phyloP scores from a whole-genome alignment of 495 filamentous ascomycete species.

The Talaromyces stipitatus region DNA sequence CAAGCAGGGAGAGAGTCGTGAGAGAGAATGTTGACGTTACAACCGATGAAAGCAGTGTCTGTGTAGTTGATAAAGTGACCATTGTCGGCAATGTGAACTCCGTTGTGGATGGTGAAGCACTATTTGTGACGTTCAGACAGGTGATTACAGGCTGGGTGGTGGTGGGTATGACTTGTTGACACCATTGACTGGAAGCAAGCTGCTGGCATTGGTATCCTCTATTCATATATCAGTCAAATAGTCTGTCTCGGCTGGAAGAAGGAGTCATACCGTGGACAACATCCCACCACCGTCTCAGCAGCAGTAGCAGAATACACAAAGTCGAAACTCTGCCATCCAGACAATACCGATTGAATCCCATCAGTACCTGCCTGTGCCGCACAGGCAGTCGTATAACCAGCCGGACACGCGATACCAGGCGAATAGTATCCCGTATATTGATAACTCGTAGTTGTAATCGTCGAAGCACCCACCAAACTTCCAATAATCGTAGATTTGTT shows the following conservation, averaged over 20 bases:
- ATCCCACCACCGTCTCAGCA: slow-evolving; percentile 1
- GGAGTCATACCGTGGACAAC: neutral
- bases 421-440: neutral
- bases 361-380: neutral
- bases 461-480: neutral
- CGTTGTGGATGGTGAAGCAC: neutral
- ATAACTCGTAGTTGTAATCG: neutral
- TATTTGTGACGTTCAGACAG: neutral
- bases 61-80: neutral
- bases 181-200: neutral
- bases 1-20: neutral
- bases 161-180: neutral
- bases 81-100: neutral
- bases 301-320: neutral
- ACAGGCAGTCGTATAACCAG: neutral
- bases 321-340: neutral
- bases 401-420: neutral
- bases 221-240: neutral
- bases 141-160: neutral
- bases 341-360: neutral
- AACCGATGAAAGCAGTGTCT: neutral
- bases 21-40: neutral
- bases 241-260: neutral
- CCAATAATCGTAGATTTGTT: neutral
- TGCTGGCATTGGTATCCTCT: neutral